These are phyloP conservation scores for Cajanus cajan DNA, from an alignment of 306 rosid genomes.

Conservation along the genomic window DNA sequence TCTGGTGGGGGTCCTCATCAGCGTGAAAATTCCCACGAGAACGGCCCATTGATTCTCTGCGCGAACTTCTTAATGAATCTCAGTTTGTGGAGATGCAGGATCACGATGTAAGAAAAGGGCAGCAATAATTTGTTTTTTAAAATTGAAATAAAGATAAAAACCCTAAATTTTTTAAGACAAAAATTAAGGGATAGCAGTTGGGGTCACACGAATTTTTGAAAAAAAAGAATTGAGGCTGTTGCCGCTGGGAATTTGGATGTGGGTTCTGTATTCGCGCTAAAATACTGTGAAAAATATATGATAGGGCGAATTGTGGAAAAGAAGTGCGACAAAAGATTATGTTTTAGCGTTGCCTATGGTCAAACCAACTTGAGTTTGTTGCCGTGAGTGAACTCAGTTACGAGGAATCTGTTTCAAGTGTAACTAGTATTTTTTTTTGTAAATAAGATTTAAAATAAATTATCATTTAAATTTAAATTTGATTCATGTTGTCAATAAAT, in stretches of 20 bases:
- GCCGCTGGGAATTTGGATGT: neutral
- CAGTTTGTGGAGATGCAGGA: neutral
- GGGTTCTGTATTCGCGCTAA: neutral
- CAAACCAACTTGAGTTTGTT: neutral
- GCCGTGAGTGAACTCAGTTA: neutral
- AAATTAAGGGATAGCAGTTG: neutral
- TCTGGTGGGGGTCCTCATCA: constrained; percentile 88
- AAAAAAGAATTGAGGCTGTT: neutral
- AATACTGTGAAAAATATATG: neutral
- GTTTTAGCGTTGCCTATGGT: neutral
- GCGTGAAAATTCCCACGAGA: constrained; percentile 89
- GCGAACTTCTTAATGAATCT: constrained; percentile 8
- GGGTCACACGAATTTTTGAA: neutral
- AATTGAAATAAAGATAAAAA: neutral
- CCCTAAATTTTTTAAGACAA: constrained; percentile 27
- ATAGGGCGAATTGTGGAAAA: neutral
- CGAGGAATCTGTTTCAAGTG: neutral
- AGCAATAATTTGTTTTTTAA: neutral
- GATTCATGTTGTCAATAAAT: too few relatives aligned
- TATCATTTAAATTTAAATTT: neutral
- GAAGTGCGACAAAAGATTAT: neutral
- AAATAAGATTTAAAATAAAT: neutral
- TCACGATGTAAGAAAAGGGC: constrained; percentile 3
- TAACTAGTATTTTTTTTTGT: neutral
- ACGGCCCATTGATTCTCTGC: constrained; percentile 74